Percentiles rank a stretch among this genome's conserved stretches.
phyloP scores from a whole-genome alignment of 2,329 filamentous ascomycete species.

The Fusarium brevicatenulatum region DNA sequence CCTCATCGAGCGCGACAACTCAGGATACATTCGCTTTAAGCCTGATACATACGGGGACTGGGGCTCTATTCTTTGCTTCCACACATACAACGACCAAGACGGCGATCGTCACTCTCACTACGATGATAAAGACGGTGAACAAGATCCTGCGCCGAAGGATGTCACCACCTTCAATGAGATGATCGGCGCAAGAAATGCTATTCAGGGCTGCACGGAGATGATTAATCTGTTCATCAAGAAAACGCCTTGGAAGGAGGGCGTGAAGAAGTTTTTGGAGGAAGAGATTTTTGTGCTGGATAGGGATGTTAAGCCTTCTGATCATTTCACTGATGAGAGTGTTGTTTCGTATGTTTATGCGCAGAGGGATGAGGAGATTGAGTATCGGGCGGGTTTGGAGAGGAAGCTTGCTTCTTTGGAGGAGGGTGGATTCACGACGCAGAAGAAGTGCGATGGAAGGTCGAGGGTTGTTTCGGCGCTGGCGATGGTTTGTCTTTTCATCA shows the following conservation, averaged over 20 bases:
- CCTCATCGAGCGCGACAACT: conserved; percentile 8
- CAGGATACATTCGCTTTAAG: conserved; percentile 19
- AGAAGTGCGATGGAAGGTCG: background rate
- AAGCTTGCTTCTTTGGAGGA: conserved; percentile 13
- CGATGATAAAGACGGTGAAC: conserved; percentile 12
- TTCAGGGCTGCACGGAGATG: background rate
- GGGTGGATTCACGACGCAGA: background rate
- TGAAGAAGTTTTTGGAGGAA: conserved; percentile 15
- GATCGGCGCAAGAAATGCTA: conserved; percentile 19
- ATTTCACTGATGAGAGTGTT: conserved; percentile 21
- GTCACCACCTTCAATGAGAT: conserved; percentile 18
- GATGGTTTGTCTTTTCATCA: background rate
- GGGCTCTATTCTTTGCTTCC: conserved; percentile 23
- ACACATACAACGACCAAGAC: conserved; percentile 17
- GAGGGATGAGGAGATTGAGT: background rate
- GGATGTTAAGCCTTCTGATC: conserved; percentile 11
- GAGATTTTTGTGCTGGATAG: conserved; percentile 13
- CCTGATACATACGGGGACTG: conserved; percentile 17
- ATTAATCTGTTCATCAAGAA: conserved; percentile 17
- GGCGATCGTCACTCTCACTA: conserved; percentile 23
- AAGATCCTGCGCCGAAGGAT: conserved; percentile 11
- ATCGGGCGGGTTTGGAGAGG: background rate
- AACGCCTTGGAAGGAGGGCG: conserved; percentile 12
- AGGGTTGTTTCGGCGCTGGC: background rate
- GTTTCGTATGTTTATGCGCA: conserved; percentile 1